Evolutionary conservation across 345 rosid genomes (phyloP).

Genomic region (Citrus trifoliata): DNA sequence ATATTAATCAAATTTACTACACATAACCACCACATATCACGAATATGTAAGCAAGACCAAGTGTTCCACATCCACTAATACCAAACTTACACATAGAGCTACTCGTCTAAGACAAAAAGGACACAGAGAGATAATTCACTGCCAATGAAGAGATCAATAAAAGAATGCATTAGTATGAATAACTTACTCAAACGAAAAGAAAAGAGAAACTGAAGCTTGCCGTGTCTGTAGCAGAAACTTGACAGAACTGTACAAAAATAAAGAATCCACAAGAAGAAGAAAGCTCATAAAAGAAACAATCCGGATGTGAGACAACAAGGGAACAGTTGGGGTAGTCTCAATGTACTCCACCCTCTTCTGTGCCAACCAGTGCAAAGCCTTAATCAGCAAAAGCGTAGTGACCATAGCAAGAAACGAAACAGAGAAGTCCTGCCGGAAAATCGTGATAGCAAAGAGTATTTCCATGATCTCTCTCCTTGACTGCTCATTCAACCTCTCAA

Average conservation of each 20-base stretch:
- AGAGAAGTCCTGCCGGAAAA: conserved; percentile 89
- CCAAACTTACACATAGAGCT: background rate
- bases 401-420: conserved; percentile 82
- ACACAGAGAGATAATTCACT: background rate
- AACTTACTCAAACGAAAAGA: conserved; percentile 95
- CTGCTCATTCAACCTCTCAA: conserved; percentile 91
- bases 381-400: conserved; percentile 66
- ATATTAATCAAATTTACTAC: background rate
- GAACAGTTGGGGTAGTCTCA: conserved; percentile 89
- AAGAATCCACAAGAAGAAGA: conserved; percentile 61
- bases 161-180: background rate
- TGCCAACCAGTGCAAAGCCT: conserved; percentile 91
- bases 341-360: conserved; percentile 95
- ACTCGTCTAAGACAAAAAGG: background rate
- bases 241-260: conserved; percentile 61
- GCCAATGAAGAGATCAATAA: conserved; percentile 3
- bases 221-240: conserved; percentile 56
- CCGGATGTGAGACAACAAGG: conserved; percentile 60
- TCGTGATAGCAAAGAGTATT: conserved; percentile 89
- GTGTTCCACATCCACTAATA: background rate
- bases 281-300: conserved; percentile 81
- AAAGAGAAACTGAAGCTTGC: conserved; percentile 83
- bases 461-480: conserved; percentile 96
- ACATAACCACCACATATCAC: background rate
- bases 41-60: background rate